Percentiles rank a stretch among this genome's conserved stretches.
Conservation (phyloP, 306 rosid species). For the Hippophae tibetana region DNA sequence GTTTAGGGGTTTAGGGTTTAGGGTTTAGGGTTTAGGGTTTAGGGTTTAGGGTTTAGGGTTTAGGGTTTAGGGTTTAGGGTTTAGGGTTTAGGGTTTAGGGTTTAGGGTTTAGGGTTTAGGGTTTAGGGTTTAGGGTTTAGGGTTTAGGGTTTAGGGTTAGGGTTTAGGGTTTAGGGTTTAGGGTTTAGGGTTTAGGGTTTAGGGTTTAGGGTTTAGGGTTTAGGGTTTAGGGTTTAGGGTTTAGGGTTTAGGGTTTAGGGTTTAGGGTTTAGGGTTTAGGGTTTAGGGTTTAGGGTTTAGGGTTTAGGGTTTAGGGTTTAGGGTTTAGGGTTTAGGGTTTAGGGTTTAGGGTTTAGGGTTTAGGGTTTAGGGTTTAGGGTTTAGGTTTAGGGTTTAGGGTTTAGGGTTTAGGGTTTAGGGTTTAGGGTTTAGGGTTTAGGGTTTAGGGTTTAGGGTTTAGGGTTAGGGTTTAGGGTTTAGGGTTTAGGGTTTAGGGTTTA, state of each 20-base stretch:
- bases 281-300: slow-evolving; percentile 7
- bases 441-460: slow-evolving; percentile 15
- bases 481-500: slow-evolving; percentile 17
- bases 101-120: slow-evolving; percentile 14
- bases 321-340: slow-evolving; percentile 8
- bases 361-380: slow-evolving; percentile 12
- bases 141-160: slow-evolving; percentile 22
- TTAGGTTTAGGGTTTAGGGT: slow-evolving; percentile 15
- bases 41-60: slow-evolving; percentile 18
- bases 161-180: slow-evolving; percentile 21
- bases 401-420: slow-evolving; percentile 14
- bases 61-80: slow-evolving; percentile 20
- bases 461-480: slow-evolving; percentile 13
- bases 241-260: slow-evolving; percentile 18
- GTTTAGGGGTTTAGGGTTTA: slow-evolving; percentile 17
- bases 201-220: slow-evolving; percentile 22
- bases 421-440: slow-evolving; percentile 8
- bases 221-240: slow-evolving; percentile 22
- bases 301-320: slow-evolving; percentile 11
- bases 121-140: slow-evolving; percentile 10
- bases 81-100: slow-evolving; percentile 15
- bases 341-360: slow-evolving; percentile 13
- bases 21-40: slow-evolving; percentile 23
- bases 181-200: slow-evolving; percentile 19
- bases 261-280: slow-evolving; percentile 2